Percentiles rank a stretch among this genome's conserved stretches.
Evolutionary conservation across 2,329 filamentous ascomycete species (phyloP).

Genomic region (Apiospora malaysiana): DNA sequence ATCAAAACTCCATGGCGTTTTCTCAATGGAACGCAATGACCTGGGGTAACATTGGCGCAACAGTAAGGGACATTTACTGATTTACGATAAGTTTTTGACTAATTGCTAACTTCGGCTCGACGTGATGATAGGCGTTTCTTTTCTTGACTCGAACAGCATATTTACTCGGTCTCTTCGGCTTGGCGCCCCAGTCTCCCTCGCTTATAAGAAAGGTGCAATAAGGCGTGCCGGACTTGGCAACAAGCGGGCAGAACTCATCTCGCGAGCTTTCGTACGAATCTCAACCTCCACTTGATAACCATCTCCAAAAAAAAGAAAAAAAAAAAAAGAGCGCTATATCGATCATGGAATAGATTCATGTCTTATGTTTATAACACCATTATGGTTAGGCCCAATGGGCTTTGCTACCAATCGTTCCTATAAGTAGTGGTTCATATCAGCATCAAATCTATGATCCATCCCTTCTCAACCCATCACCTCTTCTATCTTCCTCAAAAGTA

Average conservation of each 20-base stretch:
- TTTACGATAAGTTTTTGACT: background rate
- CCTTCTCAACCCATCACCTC: background rate
- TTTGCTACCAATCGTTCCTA: background rate
- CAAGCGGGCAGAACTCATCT: background rate
- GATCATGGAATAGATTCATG: background rate
- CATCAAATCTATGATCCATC: background rate
- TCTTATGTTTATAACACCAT: background rate
- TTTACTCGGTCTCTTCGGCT: slow-evolving; percentile 64
- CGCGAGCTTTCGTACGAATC: background rate
- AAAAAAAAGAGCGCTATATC: background rate
- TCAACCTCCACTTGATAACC: background rate
- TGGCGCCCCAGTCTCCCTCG: slow-evolving; percentile 38
- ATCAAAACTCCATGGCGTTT: slow-evolving; percentile 57
- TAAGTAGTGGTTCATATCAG: background rate
- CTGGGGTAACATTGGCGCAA: slow-evolving; percentile 76
- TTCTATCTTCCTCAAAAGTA: background rate
- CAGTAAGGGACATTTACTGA: slow-evolving; percentile 48
- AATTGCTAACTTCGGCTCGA: background rate
- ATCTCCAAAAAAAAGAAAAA: background rate
- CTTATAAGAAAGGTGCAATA: slow-evolving; percentile 3
- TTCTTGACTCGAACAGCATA: slow-evolving; percentile 63
- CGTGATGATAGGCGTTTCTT: slow-evolving; percentile 52
- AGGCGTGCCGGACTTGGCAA: background rate
- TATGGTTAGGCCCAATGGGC: background rate
- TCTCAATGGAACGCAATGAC: slow-evolving; percentile 70